Conservation (phyloP, 352 stramenopile species). For the Globisporangium alternatum region DNA sequence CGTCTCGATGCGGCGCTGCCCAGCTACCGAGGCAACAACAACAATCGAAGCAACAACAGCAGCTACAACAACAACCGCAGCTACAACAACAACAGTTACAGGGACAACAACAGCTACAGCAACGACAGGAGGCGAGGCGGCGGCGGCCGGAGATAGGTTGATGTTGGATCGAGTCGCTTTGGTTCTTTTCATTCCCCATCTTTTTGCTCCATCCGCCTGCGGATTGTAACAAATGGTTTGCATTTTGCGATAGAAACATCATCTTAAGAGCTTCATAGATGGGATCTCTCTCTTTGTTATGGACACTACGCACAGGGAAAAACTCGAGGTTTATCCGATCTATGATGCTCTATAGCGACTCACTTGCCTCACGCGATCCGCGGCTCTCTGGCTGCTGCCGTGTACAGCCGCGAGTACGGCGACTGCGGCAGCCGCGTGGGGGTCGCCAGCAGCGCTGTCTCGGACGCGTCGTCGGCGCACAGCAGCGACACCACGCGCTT, state of each 20-base stretch:
- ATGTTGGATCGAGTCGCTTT: background rate
- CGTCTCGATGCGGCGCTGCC: slow-evolving; percentile 18
- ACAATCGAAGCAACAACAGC: slow-evolving; percentile 14
- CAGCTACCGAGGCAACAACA: slow-evolving; percentile 14
- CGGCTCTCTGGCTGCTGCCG: slow-evolving; percentile 3
- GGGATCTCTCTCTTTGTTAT: background rate
- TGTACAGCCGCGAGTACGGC: slow-evolving; percentile 68
- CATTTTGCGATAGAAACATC: background rate
- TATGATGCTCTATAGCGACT: slow-evolving; percentile 6
- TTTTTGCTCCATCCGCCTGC: background rate
- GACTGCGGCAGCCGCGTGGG: slow-evolving; percentile 56
- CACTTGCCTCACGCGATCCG: slow-evolving; percentile 8
- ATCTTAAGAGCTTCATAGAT: background rate
- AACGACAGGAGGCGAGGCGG: slow-evolving; percentile 16
- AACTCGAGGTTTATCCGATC: slow-evolving; percentile 3
- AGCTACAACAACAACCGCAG: slow-evolving; percentile 8
- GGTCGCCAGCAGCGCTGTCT: slow-evolving; percentile 68
- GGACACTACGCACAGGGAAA: slow-evolving; percentile 5
- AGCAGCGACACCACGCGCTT: slow-evolving; percentile 87
- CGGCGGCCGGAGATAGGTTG: slow-evolving; percentile 16
- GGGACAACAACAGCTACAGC: slow-evolving; percentile 17
- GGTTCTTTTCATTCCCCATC: background rate
- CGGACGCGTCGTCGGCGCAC: slow-evolving; percentile 90
- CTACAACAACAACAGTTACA: slow-evolving; percentile 22
- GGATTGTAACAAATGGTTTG: background rate